Base-by-base conservation (phyloP, 495 filamentous ascomycete genomes). In the Tetracladium setigerum region DNA sequence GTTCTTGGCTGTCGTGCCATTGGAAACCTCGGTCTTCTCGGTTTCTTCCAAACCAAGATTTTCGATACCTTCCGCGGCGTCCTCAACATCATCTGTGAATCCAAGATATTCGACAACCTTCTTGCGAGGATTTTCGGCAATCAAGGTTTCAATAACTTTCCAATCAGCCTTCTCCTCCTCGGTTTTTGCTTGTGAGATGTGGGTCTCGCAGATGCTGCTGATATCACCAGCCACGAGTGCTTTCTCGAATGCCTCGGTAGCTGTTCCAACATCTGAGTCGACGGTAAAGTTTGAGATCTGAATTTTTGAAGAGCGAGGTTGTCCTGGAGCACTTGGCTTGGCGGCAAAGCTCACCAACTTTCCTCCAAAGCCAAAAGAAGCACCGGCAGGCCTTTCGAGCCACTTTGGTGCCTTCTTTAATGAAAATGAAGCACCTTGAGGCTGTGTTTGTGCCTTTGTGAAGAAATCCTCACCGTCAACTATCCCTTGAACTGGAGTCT, bases 391-490 rank as follows among this genome's bases (percentile, higher is more conserved):
- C 30, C 83, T 74, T 65, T 95, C 82, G 15, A 95, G 67, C 92
- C 92, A 99, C 53, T 82, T 88, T 5, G 92, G 92, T 4, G 92
- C 80, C 58, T 92, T 87, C 14, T 79, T 68, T 19, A 99, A 73
- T 8, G 87, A 84, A 67, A 97, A 97, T 12, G 81, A 84, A 19
- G 85, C 83, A 27, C 85, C 87, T 63, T 95, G 91, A 11, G 88
- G 84, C 52, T 95, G 88, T 10, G 79, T 86, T 59, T 95, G 90
- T 24, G 89, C 89, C 64, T 87, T 89, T 38, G 84, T 84, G 53
- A 99, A 99, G 72, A 99, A 99, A 57, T 96, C 94, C 60, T 95
- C 92, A 27, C 86, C 91, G 62, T 96, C 89, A 15, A 89, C 63
- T 40, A 77, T 71, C 39, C 59, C 71, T 52, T 73, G 71, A 1